A percentile compares a stretch with the other conserved stretches of the same genome.
phyloP scores from a whole-genome alignment of 2,329 filamentous ascomycete genomes.

The Leptographium wingfieldii region DNA sequence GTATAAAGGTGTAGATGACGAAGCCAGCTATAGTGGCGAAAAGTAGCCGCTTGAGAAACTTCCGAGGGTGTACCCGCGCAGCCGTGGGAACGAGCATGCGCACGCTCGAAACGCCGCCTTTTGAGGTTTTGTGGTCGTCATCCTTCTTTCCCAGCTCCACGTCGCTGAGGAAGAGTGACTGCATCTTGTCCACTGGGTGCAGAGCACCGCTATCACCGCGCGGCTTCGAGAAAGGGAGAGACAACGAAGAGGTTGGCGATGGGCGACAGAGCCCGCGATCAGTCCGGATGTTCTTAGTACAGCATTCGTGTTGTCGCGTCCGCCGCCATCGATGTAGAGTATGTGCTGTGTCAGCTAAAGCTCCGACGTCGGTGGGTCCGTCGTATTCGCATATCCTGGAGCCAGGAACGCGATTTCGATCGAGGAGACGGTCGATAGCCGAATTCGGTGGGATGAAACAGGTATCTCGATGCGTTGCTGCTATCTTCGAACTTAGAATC shows the following conservation, averaged over 20 bases:
- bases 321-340: background rate
- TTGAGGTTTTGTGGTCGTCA: conserved; percentile 33
- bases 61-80: conserved; percentile 27
- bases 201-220: background rate
- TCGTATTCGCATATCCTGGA: background rate
- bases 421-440: background rate
- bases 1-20: conserved; percentile 50
- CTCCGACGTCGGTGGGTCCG: background rate
- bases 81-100: background rate
- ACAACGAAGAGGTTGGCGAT: background rate
- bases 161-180: conserved; percentile 34
- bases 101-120: conserved; percentile 2
- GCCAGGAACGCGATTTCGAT: background rate
- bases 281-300: background rate
- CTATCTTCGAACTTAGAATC: background rate
- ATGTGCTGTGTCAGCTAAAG: background rate
- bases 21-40: conserved; percentile 33
- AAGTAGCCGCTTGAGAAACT: conserved; percentile 40
- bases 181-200: conserved; percentile 22
- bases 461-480: background rate
- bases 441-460: background rate
- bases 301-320: background rate
- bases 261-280: background rate
- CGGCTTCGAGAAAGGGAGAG: background rate
- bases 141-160: conserved; percentile 49